Percentiles rank a stretch among this genome's conserved stretches.
Evolutionary conservation across 2,329 filamentous ascomycete species (phyloP).

Genomic region (Ilyonectria mors-panacis): DNA sequence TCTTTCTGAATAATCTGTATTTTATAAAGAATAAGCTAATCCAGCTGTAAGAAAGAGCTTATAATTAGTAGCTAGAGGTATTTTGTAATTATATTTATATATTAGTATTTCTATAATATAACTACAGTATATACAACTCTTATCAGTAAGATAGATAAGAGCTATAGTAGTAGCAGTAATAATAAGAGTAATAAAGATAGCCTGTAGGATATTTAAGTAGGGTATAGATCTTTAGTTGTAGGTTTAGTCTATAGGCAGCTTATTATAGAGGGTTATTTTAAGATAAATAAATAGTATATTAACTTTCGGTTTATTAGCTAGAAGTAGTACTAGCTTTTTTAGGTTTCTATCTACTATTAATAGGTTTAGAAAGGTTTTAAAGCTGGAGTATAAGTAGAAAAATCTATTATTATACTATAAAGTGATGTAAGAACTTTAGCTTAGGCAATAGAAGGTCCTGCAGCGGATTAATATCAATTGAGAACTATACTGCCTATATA

Average conservation of each 20-base stretch:
- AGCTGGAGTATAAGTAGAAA: not conserved
- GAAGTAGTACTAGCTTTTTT: slow-evolving; percentile 1
- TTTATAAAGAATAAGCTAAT: not conserved
- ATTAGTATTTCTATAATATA: slow-evolving; percentile 12
- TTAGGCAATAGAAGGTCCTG: slow-evolving; percentile 3
- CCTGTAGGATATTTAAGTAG: slow-evolving; percentile 3
- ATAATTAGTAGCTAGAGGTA: slow-evolving; percentile 7
- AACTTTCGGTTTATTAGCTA: slow-evolving; percentile 13
- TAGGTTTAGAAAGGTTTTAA: slow-evolving; percentile 3
- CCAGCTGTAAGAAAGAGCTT: not conserved
- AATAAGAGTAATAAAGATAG: slow-evolving; percentile 2
- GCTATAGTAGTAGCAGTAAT: not conserved
- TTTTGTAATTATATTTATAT: not conserved
- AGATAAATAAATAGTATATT: not conserved
- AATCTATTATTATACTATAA: slow-evolving; percentile 14
- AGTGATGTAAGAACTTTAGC: not conserved
- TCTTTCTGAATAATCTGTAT: not conserved
- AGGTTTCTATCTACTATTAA: slow-evolving; percentile 5
- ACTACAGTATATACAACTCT: slow-evolving; percentile 4
- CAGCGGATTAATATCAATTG: not conserved
- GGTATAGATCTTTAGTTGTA: not conserved
- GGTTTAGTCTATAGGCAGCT: slow-evolving; percentile 9
- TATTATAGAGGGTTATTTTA: slow-evolving; percentile 5
- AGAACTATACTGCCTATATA: slow-evolving; percentile 1
- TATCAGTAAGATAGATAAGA: slow-evolving; percentile 11